These are phyloP conservation scores for Aphanomyces euteiches DNA, from an alignment of 352 stramenopile species.

Conservation along the genomic window DNA sequence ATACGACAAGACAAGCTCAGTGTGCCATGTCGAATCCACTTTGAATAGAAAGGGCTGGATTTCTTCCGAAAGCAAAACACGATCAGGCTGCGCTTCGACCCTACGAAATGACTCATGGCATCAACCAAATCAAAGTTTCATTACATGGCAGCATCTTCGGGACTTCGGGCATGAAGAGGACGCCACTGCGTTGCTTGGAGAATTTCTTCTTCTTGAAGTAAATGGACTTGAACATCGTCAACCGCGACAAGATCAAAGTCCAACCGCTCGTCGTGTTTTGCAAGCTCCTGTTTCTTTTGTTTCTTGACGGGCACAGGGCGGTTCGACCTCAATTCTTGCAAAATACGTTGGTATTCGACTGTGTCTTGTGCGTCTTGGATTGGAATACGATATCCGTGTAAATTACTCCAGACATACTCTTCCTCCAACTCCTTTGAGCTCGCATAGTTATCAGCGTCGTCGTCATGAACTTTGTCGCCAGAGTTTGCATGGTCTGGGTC, in stretches of 20 bases:
- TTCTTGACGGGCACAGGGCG: constrained; percentile 36
- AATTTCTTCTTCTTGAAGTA: constrained; percentile 47
- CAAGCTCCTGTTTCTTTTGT: constrained; percentile 35
- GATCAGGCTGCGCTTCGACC: constrained; percentile 62
- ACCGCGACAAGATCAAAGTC: constrained; percentile 38
- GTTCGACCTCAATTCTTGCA: constrained; percentile 57
- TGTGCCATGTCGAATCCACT: constrained; percentile 39
- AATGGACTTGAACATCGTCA: constrained; percentile 46
- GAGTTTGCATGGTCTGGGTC: background rate
- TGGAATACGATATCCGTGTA: constrained; percentile 72
- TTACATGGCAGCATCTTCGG: constrained; percentile 40
- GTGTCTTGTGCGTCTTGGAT: constrained; percentile 59
- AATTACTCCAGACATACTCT: constrained; percentile 67
- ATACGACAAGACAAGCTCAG: constrained; percentile 40
- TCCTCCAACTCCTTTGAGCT: background rate
- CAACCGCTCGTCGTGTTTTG: constrained; percentile 54
- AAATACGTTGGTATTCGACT: constrained; percentile 68
- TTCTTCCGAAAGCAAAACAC: constrained; percentile 64
- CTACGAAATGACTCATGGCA: background rate
- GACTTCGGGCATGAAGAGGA: constrained; percentile 46
- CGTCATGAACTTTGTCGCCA: background rate
- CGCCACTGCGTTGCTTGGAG: constrained; percentile 48
- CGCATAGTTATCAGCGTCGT: background rate
- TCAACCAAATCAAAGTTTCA: background rate
- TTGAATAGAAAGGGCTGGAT: constrained; percentile 73